Evolutionary conservation across 2,329 filamentous ascomycete genomes (phyloP), one percentile per base, ranked within the genome.

Genomic region (Aspergillus neotritici): DNA sequence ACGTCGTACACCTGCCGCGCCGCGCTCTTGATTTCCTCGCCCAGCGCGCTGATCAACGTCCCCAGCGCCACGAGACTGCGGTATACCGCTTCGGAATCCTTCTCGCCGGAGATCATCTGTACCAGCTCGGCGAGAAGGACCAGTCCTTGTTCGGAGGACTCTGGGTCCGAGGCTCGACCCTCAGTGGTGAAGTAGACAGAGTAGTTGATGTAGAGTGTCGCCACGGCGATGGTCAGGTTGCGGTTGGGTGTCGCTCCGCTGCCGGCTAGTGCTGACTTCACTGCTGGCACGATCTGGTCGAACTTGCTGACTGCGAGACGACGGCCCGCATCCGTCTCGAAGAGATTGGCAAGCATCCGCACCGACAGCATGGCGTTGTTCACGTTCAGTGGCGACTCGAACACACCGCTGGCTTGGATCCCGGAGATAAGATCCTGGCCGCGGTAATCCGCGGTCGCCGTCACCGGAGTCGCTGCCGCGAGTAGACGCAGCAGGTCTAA

Each of bases 361-460:
- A 88, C 74, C 0, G 84, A 83, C 74, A 98, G 86, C 84, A 97
- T 95, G 9, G 81, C 79, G 52, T 88, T 88, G 65, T 96, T 96
- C 41, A 83, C 76, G 31, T 81, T 82, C 0, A 84, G 72, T 2
- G 79, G 74, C 0, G 76, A 69, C 7, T 80, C 75, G 41, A 84
- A 80, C 2, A 82, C 73, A 1, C 67, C 78, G 39, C 75, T 79
- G 34, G 62, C 63, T 29, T 82, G 73, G 5, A 96, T 68, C 1
- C 72, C 67, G 6, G 77, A 69, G 4, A 86, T 64, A n/a, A 90
- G 69, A 30, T 79, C 82, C 25, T 74, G 69, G 3, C 64, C 63
- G 11, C 70, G 66, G 1, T 75, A 67, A 39, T 79, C 75, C 38
- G 79, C 78, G 6, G 77, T 75, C 2, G 87, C 84, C n/a, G 82